Evolutionary conservation across 1,284 basidiomycete species (phyloP).

Genomic region (Moesziomyces aphidis): DNA sequence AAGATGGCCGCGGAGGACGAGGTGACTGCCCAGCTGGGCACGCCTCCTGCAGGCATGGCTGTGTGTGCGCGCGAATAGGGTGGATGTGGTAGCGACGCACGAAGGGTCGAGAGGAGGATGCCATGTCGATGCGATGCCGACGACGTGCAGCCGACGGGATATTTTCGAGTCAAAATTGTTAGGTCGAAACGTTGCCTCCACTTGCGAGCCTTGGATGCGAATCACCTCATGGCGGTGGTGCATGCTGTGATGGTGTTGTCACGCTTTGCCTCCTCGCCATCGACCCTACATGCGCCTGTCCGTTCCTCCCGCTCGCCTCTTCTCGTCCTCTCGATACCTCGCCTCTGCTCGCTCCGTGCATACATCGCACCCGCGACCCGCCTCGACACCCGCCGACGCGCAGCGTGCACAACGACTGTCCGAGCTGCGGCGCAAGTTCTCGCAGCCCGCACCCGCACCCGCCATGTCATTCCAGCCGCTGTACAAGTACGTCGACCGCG

Average conservation of each 20-base stretch:
- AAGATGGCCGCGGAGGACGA: conserved; percentile 35
- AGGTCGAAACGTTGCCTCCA: no score
- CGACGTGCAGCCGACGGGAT: not conserved
- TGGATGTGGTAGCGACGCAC: not conserved
- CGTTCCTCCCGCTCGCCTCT: no score
- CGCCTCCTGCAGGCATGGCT: conserved; percentile 28
- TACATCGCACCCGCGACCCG: not conserved
- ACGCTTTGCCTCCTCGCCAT: not conserved
- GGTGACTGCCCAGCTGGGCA: conserved; percentile 42
- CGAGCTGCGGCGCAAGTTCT: conserved; percentile 35
- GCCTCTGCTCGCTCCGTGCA: not conserved
- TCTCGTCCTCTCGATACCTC: no score
- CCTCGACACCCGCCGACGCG: conserved; percentile 3
- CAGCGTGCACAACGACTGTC: conserved; percentile 9
- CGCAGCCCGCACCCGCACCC: not conserved
- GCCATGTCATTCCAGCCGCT: conserved; percentile 54
- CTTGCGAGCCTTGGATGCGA: not conserved
- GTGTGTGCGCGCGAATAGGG: not conserved
- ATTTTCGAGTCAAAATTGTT: no score
- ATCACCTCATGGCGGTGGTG: not conserved
- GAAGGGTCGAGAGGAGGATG: conserved; percentile 1
- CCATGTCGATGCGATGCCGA: not conserved
- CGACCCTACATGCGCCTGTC: not conserved
- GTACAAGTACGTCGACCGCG: conserved; percentile 58
- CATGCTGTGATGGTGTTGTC: not conserved